Conservation (phyloP, 1,139 yeast genomes). For the Candida tropicalis region DNA sequence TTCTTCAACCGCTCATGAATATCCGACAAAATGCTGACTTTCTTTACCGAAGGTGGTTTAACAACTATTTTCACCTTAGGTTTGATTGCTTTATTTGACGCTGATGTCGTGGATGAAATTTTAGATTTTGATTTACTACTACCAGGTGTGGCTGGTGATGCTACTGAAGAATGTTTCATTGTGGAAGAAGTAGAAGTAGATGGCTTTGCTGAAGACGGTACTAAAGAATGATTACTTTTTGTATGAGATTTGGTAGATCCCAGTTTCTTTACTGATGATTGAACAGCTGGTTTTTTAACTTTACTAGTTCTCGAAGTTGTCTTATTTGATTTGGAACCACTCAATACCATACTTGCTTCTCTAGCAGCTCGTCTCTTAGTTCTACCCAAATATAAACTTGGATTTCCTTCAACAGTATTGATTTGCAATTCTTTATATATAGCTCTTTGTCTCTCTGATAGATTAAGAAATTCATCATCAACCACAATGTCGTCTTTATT, state of each 20-base stretch:
- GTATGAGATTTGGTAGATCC: not conserved
- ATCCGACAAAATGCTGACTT: not conserved
- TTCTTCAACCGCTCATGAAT: constrained; percentile 2
- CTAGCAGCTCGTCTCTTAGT: constrained; percentile 13
- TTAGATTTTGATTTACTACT: no score
- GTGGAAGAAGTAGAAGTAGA: not conserved
- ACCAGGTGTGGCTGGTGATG: not conserved
- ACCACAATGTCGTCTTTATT: not conserved
- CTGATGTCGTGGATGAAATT: no score
- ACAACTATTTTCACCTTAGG: no score
- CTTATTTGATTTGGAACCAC: not conserved
- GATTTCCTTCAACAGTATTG: constrained; percentile 17
- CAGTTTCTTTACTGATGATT: not conserved
- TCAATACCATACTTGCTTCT: constrained; percentile 6
- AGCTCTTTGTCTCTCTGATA: not conserved
- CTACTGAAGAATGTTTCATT: not conserved
- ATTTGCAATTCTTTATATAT: constrained; percentile 8
- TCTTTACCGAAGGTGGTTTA: not conserved
- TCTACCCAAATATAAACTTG: constrained; percentile 10
- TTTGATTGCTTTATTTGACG: not conserved
- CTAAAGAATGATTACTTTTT: not conserved
- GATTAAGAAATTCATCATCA: not conserved
- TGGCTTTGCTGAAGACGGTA: constrained; percentile 46
- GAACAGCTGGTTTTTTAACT: constrained; percentile 15
- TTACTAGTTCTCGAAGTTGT: not conserved